Percentiles rank a stretch among this genome's conserved stretches.
These are phyloP conservation scores for Pisolithus thermaeus DNA, from an alignment of 1,284 basidiomycete species.

Conservation along the genomic window DNA sequence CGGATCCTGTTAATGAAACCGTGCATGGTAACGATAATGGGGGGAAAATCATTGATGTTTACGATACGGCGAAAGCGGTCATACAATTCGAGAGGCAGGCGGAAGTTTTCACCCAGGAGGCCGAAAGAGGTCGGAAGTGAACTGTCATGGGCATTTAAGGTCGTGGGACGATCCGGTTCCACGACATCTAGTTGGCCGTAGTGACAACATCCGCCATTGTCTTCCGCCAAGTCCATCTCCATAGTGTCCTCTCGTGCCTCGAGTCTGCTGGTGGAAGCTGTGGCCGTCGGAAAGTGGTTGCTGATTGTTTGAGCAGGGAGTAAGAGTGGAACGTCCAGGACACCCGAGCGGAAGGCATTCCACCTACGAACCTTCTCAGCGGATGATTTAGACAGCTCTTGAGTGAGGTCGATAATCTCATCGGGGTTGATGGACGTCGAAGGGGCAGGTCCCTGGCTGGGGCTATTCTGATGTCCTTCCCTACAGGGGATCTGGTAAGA, in stretches of 20 bases:
- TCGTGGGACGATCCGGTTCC: not conserved
- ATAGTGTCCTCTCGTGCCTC: not conserved
- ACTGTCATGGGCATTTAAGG: constrained; percentile 3
- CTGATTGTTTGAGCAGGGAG: not conserved
- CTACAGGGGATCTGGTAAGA: not conserved
- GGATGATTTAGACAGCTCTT: not conserved
- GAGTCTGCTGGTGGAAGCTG: not conserved
- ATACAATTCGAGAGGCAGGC: constrained; percentile 23
- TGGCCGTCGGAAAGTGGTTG: not conserved
- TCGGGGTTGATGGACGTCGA: not conserved
- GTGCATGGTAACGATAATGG: constrained; percentile 31
- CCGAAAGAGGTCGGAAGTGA: constrained; percentile 4
- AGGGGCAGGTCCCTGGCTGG: not conserved
- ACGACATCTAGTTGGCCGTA: not conserved
- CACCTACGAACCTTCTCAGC: constrained; percentile 11
- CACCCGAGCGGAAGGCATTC: constrained; percentile 21
- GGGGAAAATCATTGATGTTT: constrained; percentile 8
- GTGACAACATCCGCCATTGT: not conserved
- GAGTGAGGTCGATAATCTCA: constrained; percentile 10
- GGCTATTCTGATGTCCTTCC: not conserved
- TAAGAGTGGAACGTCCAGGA: constrained; percentile 10
- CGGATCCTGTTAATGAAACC: constrained; percentile 31
- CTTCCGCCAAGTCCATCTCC: too few species aligned
- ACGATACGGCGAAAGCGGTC: constrained; percentile 42
- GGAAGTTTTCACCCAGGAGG: constrained; percentile 11